These are phyloP conservation scores for Diaporthe sp. DNA, from an alignment of 2,329 filamentous ascomycete species.

Conservation along the genomic window DNA sequence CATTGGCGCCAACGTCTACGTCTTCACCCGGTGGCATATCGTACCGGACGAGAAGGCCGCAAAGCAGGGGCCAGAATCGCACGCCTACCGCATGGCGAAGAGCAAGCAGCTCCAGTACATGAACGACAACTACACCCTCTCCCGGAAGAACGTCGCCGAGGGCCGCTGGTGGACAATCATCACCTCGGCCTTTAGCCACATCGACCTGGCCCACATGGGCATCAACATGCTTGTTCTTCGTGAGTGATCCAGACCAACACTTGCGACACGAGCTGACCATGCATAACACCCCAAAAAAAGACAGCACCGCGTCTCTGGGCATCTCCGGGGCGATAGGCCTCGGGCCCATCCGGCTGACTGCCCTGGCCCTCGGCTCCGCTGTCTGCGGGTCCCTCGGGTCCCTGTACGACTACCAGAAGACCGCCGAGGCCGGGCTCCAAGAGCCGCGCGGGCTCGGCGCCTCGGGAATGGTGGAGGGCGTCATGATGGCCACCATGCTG, in stretches of 20 bases:
- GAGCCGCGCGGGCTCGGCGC: slow-evolving; percentile 43
- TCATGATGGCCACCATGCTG: slow-evolving; percentile 43
- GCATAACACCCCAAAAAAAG: not conserved
- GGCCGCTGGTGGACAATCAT: slow-evolving; percentile 47
- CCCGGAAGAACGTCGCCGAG: slow-evolving; percentile 41
- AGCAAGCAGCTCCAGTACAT: slow-evolving; percentile 35
- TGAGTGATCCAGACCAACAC: not conserved
- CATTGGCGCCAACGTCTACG: slow-evolving; percentile 39
- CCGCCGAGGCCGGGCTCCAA: slow-evolving; percentile 30
- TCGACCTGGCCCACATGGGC: slow-evolving; percentile 41
- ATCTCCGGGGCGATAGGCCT: slow-evolving; percentile 40
- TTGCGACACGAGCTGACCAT: not conserved
- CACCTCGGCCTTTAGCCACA: slow-evolving; percentile 45
- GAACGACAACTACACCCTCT: slow-evolving; percentile 45
- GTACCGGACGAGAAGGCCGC: not conserved
- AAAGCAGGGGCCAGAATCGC: not conserved
- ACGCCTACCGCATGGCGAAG: slow-evolving; percentile 7
- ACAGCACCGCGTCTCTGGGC: slow-evolving; percentile 38
- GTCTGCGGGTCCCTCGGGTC: slow-evolving; percentile 41
- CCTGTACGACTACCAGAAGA: slow-evolving; percentile 40
- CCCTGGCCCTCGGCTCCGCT: slow-evolving; percentile 44
- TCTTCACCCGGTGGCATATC: slow-evolving; percentile 35
- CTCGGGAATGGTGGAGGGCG: slow-evolving; percentile 45
- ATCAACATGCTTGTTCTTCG: slow-evolving; percentile 46
- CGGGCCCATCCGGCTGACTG: slow-evolving; percentile 34